These are phyloP conservation scores for Creolimax fragrantissima DNA, from an alignment of 78 protist genomes.

Conservation along the genomic window DNA sequence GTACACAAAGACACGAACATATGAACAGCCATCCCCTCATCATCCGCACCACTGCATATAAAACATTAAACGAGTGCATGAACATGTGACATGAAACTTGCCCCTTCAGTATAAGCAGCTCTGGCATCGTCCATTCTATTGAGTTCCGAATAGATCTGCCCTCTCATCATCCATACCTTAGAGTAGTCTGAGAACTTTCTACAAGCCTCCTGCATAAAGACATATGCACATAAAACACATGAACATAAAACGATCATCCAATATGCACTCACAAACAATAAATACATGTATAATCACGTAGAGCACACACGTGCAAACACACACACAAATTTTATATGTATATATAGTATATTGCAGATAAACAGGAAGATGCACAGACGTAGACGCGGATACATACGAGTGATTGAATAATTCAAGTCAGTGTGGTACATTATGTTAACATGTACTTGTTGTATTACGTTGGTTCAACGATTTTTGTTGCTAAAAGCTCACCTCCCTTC, in stretches of 20 bases:
- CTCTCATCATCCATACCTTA: conserved; percentile 83
- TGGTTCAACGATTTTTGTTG: too few species aligned
- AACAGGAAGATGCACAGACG: background rate
- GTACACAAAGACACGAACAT: background rate
- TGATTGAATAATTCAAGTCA: too few species aligned
- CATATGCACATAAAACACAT: background rate
- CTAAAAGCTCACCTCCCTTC: too few species aligned
- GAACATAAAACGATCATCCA: background rate
- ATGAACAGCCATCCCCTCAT: background rate
- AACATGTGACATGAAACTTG: background rate
- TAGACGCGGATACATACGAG: too few species aligned
- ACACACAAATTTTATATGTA: background rate
- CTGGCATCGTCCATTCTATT: conserved; percentile 46
- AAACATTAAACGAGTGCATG: background rate
- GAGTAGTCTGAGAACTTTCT: conserved; percentile 44
- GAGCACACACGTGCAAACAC: background rate
- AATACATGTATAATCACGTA: background rate
- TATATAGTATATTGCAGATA: too few species aligned
- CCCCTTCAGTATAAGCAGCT: conserved; percentile 24
- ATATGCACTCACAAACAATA: background rate
- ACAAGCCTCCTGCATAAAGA: too few species aligned
- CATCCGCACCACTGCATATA: background rate
- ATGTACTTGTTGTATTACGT: too few species aligned
- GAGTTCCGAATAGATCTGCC: conserved; percentile 42
- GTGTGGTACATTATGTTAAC: too few species aligned